Base-by-base conservation (phyloP, 371 early-diverging fungal genomes). In the Massospora cicadina region DNA sequence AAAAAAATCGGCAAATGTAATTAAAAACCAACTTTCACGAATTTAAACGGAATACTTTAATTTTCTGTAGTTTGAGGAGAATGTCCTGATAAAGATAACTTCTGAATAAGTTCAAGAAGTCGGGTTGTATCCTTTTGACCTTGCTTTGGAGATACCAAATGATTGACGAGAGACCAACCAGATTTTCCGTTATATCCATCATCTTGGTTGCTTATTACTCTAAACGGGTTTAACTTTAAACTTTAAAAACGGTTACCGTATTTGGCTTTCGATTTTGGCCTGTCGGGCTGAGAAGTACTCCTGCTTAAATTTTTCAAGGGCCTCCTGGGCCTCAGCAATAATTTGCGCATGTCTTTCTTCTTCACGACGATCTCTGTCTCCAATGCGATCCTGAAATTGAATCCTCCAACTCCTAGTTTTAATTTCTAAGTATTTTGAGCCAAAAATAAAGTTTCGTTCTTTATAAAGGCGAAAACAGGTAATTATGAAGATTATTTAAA, bases 311-410 rank as follows among this genome's bases (percentile, higher is more conserved):
- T 60, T 24, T 27, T 60, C 28, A 31, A 60, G 60, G 32, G 60
- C 26, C 7, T 13, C 17, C 31, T 60, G 12, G 30, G 60, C 60
- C 17, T 60, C 60, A 25, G 24, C 25, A 21, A 28, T 12, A 13
- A 31, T 60, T 28, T 24, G 25, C 7, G 25, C 28, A 28, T 28
- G 30, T 26, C 32, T 60, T 23, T 60, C 60, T 28, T 28, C 21
- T 24, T 24, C 60, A 27, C 60, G 24, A 23, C 60, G 60, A 31
- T 60, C 60, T 23, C 31, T 24, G 27, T 60, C 60, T 10, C 60
- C 60, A 21, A 60, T 21, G 31, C 60, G 60, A 26, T 60, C 60
- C 23, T 60, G 60, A 31, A 60, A 60, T 23, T 60, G 60, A 31
- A 31, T 21, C 32, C 31, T 60, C 60, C 60, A 60, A 32, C 32